Evolutionary conservation across 495 filamentous ascomycete species (phyloP), one percentile per base, ranked within the genome.

Genomic region (Penicilliopsis zonata): DNA sequence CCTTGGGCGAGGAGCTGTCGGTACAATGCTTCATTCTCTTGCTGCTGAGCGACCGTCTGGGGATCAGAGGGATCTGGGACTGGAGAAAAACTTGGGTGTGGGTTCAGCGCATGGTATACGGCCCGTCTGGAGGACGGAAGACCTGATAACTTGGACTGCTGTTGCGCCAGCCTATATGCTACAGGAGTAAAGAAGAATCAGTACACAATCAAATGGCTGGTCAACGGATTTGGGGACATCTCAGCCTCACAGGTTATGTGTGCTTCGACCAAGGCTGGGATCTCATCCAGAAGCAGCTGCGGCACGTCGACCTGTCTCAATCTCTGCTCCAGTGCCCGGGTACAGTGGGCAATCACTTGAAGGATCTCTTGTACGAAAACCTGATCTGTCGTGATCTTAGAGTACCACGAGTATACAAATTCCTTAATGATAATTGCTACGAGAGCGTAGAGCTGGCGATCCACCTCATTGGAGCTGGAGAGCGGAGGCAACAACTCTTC

Each of bases 321-420:
- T 42, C 90, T 70, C 55, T 90, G 74, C 57, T 95, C 90, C 24
- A 98, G 55, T 9, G 77, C 82, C 28, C 82, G 68, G 12, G 86
- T 94, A 49, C 81, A 86, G 53, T 93, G 86, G 29, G 86, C 90
- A 37, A 95, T 80, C 33, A 94, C 76, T 47, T 78, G 76, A 19
- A 96, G 66, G 26, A 94, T 71, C 56, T 95, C 92, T 44, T 80
- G 74, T 31, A 87, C 76, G 41, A 98, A 82, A 1, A 70, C 65
- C 36, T 86, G 79, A 52, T 98, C 92, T 3, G 86, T 71, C 2
- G 88, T 96, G 49, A 98, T 85, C 46, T 80, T 84, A 28, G 65
- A 67, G 57, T 98, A 98, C 90, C 90, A 98, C 34, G 76, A 80
- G 36, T 85, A 75, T 13, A 96, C 80, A 52, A 83, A 86, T 40